Evolutionary conservation across 352 stramenopile genomes (phyloP).

Genomic region (Thraustotheca clavata): DNA sequence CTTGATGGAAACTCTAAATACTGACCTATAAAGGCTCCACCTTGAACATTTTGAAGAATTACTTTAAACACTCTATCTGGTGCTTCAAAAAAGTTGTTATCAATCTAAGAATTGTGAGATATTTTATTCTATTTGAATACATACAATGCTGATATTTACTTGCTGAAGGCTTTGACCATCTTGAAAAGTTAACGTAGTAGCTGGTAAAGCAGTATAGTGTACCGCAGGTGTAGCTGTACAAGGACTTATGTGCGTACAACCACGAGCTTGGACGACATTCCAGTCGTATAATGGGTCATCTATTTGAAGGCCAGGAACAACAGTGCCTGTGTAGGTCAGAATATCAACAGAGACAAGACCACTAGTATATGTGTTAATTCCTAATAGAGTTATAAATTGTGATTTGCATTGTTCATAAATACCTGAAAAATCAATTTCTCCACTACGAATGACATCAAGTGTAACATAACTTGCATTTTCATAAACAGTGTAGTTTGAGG

Average conservation of each 20-base stretch:
- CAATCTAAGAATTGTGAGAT: constrained; percentile 4
- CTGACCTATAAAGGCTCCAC: constrained; percentile 48
- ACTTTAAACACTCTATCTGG: constrained; percentile 61
- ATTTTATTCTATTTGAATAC: background rate
- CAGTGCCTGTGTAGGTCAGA: constrained; percentile 42
- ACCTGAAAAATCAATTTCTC: constrained; percentile 30
- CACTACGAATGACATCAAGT: constrained; percentile 41
- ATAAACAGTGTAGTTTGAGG: constrained; percentile 46
- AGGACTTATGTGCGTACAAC: constrained; percentile 55
- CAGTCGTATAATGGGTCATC: constrained; percentile 54
- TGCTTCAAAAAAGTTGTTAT: constrained; percentile 56
- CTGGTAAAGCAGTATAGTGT: constrained; percentile 40
- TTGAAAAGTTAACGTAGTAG: constrained; percentile 43
- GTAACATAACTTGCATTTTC: constrained; percentile 40
- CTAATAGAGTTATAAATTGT: background rate
- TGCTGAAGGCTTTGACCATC: constrained; percentile 34
- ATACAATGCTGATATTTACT: constrained; percentile 40
- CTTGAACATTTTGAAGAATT: constrained; percentile 32
- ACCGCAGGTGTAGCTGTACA: constrained; percentile 38
- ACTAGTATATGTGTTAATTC: constrained; percentile 53
- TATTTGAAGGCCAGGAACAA: constrained; percentile 35
- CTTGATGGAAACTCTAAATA: constrained; percentile 51
- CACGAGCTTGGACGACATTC: constrained; percentile 33
- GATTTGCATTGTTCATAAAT: constrained; percentile 2
- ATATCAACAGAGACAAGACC: constrained; percentile 46